These are phyloP conservation scores for Zhuliangozyma blackwelliae DNA, from an alignment of 1,139 yeast species.

Conservation along the genomic window DNA sequence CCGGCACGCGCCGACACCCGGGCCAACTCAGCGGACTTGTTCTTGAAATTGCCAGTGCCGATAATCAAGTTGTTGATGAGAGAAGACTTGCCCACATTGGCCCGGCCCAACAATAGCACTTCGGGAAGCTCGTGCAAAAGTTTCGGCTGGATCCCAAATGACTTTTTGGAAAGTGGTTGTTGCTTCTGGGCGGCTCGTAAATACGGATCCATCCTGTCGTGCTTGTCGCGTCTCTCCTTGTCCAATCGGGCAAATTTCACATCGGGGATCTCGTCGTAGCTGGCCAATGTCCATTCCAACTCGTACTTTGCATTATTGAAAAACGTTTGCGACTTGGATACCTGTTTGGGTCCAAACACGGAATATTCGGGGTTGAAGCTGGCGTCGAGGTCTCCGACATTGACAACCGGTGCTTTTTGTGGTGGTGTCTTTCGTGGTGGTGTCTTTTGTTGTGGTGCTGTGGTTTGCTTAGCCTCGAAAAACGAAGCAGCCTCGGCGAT, in stretches of 20 bases:
- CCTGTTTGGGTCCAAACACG: conserved; percentile 8
- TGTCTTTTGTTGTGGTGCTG: too few species aligned
- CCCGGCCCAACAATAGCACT: conserved; percentile 67
- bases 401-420: too few species aligned
- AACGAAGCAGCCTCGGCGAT: too few species aligned
- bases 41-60: conserved; percentile 15
- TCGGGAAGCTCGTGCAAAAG: conserved; percentile 20
- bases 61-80: conserved; percentile 54
- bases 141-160: conserved; percentile 30
- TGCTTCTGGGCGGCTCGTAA: too few species aligned
- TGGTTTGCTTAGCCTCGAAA: background rate
- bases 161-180: conserved; percentile 14
- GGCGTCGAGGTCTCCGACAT: conserved; percentile 11
- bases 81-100: conserved; percentile 84
- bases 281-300: conserved; percentile 58
- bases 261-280: conserved; percentile 55
- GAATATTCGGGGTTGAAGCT: background rate
- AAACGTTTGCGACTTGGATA: conserved; percentile 23
- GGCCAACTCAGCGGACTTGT: conserved; percentile 38
- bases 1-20: conserved; percentile 63
- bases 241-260: conserved; percentile 35
- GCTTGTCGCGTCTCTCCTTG: conserved; percentile 15
- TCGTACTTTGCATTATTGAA: conserved; percentile 41
- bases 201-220: too few species aligned
- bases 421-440: too few species aligned